These are phyloP conservation scores for Fusarium sp. DNA, from an alignment of 2,329 filamentous ascomycete species.

Conservation along the genomic window DNA sequence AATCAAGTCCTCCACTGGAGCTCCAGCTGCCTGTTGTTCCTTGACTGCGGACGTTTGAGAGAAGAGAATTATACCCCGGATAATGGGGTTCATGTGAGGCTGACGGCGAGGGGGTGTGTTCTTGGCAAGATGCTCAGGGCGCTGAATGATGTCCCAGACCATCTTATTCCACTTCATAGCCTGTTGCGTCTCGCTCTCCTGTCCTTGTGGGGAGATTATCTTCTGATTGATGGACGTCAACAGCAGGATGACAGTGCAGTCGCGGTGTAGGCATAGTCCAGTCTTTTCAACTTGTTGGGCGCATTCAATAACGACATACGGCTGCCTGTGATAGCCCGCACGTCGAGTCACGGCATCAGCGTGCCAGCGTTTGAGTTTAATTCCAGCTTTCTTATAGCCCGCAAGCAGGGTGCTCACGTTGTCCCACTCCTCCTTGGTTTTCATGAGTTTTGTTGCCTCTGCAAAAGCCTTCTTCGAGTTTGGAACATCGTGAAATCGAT, in stretches of 20 bases:
- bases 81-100: constrained; percentile 44
- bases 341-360: constrained; percentile 57
- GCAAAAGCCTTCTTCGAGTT: constrained; percentile 56
- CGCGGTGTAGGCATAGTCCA: constrained; percentile 57
- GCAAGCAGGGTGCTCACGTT: constrained; percentile 66
- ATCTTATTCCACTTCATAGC: constrained; percentile 61
- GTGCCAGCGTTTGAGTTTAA: constrained; percentile 52
- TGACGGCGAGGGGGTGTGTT: constrained; percentile 30
- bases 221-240: constrained; percentile 51
- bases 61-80: constrained; percentile 51
- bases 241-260: constrained; percentile 54
- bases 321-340: constrained; percentile 56
- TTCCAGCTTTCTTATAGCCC: constrained; percentile 60
- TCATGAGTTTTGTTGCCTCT: constrained; percentile 59
- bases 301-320: constrained; percentile 63
- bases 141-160: constrained; percentile 64
- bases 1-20: constrained; percentile 44
- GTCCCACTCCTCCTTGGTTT: constrained; percentile 62
- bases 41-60: constrained; percentile 46
- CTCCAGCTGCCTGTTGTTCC: constrained; percentile 41
- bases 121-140: constrained; percentile 53
- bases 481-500: constrained; percentile 59
- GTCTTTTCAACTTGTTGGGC: constrained; percentile 62
- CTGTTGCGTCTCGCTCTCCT: constrained; percentile 53
- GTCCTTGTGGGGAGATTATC: constrained; percentile 50